Percentiles rank a stretch among this genome's conserved stretches.
Conservation (phyloP, 768 basidiomycete species). For the Calocybe cyanea region DNA sequence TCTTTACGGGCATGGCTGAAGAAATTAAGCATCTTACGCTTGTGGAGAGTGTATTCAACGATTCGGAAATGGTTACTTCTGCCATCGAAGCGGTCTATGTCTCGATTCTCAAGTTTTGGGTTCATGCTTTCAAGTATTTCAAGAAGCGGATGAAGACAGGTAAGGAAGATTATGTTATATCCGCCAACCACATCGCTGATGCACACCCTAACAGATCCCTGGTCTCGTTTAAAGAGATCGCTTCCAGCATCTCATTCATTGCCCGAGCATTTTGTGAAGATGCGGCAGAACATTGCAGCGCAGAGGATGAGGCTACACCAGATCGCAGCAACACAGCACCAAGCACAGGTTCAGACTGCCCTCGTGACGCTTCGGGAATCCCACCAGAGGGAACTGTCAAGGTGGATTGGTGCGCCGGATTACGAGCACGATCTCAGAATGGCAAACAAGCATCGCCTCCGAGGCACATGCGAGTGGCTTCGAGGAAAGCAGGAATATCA, state of each 20-base stretch:
- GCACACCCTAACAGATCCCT: neutral
- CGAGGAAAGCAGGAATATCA: conserved; percentile 1
- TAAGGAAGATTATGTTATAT: neutral
- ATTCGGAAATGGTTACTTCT: neutral
- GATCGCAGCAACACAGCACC: neutral
- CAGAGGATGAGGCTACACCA: neutral
- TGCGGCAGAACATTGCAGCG: neutral
- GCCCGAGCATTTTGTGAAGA: neutral
- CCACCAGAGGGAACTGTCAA: neutral
- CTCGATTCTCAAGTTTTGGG: conserved; percentile 4
- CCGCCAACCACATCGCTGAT: neutral
- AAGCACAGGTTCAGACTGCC: neutral
- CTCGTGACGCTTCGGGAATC: neutral
- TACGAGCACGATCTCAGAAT: conserved; percentile 3
- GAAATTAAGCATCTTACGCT: neutral
- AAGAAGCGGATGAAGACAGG: neutral
- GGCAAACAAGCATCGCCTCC: conserved; percentile 3
- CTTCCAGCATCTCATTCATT: conserved; percentile 1
- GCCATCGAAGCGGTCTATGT: conserved; percentile 2
- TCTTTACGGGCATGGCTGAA: conserved; percentile 1
- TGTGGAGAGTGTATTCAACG: conserved; percentile 1
- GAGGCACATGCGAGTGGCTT: conserved; percentile 5
- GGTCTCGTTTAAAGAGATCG: neutral
- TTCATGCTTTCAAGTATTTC: conserved; percentile 3
- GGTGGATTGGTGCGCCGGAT: conserved; percentile 2